Evolutionary conservation across 371 early-diverging fungal genomes (phyloP).

Genomic region (Saksenaea vasiformis): DNA sequence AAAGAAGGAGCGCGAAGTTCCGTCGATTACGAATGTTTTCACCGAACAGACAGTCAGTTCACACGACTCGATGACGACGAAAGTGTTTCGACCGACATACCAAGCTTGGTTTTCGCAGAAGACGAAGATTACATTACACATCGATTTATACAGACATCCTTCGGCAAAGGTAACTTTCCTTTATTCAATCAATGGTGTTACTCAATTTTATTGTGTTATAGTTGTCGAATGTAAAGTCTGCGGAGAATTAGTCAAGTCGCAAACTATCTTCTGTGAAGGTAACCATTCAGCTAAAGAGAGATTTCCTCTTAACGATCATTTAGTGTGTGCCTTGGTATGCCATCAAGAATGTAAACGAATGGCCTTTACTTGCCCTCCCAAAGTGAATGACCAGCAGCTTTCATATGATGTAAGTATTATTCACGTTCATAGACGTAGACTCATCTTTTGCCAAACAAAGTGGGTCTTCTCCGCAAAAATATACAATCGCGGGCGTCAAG

Average conservation of each 20-base stretch:
- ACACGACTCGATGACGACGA: background rate
- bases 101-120: background rate
- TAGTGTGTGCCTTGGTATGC: slow-evolving; percentile 46
- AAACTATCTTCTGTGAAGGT: slow-evolving; percentile 43
- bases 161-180: slow-evolving; percentile 16
- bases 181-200: background rate
- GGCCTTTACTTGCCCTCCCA: slow-evolving; percentile 32
- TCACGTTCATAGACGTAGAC: background rate
- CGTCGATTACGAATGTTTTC: background rate
- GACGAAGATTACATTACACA: slow-evolving; percentile 27
- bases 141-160: slow-evolving; percentile 32
- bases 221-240: slow-evolving; percentile 48
- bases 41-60: background rate
- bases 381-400: slow-evolving; percentile 34
- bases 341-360: slow-evolving; percentile 29
- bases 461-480: slow-evolving; percentile 33
- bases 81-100: background rate
- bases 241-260: slow-evolving; percentile 22
- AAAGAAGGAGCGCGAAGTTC: background rate
- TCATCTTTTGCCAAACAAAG: slow-evolving; percentile 6
- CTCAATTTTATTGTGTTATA: slow-evolving; percentile 5
- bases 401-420: slow-evolving; percentile 36
- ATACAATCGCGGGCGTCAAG: slow-evolving; percentile 22
- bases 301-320: background rate
- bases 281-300: background rate